Evolutionary conservation across 2,329 filamentous ascomycete species (phyloP), one percentile per base, ranked within the genome.

Genomic region (Madurella fahalii): DNA sequence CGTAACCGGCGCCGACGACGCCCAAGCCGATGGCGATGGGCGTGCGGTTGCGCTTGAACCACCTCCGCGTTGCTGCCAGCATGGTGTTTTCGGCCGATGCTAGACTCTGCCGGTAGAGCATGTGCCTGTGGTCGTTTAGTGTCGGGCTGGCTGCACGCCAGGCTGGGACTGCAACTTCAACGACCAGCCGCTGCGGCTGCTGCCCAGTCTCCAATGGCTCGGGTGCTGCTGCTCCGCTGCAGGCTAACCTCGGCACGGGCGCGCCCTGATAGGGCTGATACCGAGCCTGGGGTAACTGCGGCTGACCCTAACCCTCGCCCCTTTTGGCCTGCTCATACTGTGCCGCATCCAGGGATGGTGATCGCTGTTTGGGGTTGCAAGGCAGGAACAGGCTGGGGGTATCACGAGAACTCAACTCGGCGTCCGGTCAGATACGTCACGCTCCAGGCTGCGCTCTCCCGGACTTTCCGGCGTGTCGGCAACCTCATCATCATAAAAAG

Each of bases 11-110:
- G 63, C 93, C 92, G 61, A 96, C 75, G 62, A 97, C 82, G 61
- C 92, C 91, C 56, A 89, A 84, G 61, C 92, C 91, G 68, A 99
- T 82, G 69, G 91, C 89, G 69, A 99, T 82, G 67, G 87, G 89
- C 67, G 88, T 94, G 71, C 90, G 85, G 77, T 99, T 95, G 74
- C 90, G 90, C 74, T 85, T 85, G 70, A 97, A 79, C 92, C 94
- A 99, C 77, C 85, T 87, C 77, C 89, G 87, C 66, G 89, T 89
- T 64, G 90, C 85, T 60, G 78, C 75, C 66, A 86, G 75, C 83
- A 86, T 86, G 69, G 61, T 52, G 61, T 45, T 30, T 18, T 17
- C 18, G 43, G 42, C 37, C 15, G 37, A 15, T 34, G 45, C 40
- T 25, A 42, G 16, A 46, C 40, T 20, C 37, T 11, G 16, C 13